Conservation (phyloP, 2,329 filamentous ascomycete genomes). For the Diaporthe amygdali region DNA sequence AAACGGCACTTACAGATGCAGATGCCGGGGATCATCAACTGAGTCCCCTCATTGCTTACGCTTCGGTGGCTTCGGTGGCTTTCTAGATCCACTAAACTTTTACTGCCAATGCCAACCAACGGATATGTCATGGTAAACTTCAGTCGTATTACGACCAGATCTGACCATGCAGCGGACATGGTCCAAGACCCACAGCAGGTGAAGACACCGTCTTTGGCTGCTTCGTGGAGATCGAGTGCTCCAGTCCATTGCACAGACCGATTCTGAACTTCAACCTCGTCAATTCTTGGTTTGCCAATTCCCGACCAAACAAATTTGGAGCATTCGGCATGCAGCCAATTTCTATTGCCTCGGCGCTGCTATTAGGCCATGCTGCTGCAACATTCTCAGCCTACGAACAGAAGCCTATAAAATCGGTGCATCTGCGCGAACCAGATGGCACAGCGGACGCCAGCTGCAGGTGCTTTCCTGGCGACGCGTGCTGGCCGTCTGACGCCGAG, state of each 20-base stretch:
- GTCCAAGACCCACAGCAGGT: too few relatives aligned
- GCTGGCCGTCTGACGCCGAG: conserved; percentile 49
- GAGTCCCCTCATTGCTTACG: too few relatives aligned
- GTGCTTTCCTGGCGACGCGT: conserved; percentile 51
- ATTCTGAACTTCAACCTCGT: neutral
- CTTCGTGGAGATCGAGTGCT: too few relatives aligned
- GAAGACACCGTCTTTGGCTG: too few relatives aligned
- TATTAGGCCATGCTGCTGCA: neutral
- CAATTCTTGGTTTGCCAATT: neutral
- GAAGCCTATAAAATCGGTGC: neutral
- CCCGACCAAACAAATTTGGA: neutral
- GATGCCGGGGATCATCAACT: neutral
- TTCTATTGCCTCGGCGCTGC: neutral
- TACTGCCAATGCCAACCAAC: neutral
- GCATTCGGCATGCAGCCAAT: neutral
- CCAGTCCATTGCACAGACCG: neutral
- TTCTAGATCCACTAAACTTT: neutral
- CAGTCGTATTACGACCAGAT: neutral
- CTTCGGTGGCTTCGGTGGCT: neutral
- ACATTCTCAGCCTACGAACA: neutral
- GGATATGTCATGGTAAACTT: neutral
- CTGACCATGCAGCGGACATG: too few relatives aligned
- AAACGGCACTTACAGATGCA: too few relatives aligned
- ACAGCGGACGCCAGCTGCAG: neutral
- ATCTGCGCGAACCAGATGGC: neutral